Evolutionary conservation across 805 yeast genomes (phyloP), one percentile per base, ranked within the genome.

Genomic region (Ogataea populi-albae): DNA sequence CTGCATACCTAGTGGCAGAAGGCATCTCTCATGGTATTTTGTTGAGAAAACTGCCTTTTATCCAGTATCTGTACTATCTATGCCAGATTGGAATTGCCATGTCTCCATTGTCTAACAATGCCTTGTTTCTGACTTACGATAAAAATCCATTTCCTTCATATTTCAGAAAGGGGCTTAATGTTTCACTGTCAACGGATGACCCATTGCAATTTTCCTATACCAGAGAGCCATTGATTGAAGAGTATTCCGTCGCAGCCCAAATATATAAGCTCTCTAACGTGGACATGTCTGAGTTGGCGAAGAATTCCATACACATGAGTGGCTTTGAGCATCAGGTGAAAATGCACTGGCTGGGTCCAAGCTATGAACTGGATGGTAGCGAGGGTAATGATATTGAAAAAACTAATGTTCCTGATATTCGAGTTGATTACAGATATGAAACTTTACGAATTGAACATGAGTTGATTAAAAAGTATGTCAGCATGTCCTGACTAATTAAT

Each of bases 51-150:
- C 75, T 94, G 36, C 98, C 99, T 32, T 88, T 86, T 60, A 81
- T 94, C 45, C 99, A 93, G 62, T 93, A 93, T 59, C 65, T 93
- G 46, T 93, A 79, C 68, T 93, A 88, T 56, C 68, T 93, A 59
- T 96, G 93, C 55, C 98, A 94, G 64, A 79, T 94, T 51, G 97
- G 96, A 23, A 75, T 93, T 57, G 99, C 99, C 12, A 91, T 93
- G 98, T 89, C 98, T 2, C 99, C 99, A 29, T 66, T 93, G 49
- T 87, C 96, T 4, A 93, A 94, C 65, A 93, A 93, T 61, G 99
- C 99, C 0, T 71, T 93, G 54, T 93, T 93, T 59, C 71, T 93
- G 62, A 86, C 96, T 1, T 94, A 93, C 57, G 98, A 93, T 57
- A 94, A 94, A 67, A 93, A 93, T 59, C 99, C 99, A 22, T 88